These are phyloP conservation scores for Cajanus cajan DNA, from an alignment of 306 rosid genomes.

Conservation along the genomic window DNA sequence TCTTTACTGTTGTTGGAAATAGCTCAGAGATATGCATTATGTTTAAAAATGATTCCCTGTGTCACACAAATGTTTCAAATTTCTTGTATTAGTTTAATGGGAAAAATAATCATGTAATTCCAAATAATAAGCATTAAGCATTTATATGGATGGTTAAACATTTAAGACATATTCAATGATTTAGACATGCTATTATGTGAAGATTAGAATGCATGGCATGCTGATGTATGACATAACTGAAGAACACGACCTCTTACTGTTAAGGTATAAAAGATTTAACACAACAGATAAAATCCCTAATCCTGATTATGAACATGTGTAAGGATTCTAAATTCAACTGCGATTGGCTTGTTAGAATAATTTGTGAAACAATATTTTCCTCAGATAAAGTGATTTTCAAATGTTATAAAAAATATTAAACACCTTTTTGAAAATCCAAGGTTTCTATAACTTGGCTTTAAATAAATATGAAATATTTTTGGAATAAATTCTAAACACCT, in stretches of 20 bases:
- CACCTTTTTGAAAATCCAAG: neutral
- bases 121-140: neutral
- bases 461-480: neutral
- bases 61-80: constrained; percentile 21
- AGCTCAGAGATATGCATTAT: neutral
- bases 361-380: neutral
- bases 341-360: neutral
- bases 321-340: neutral
- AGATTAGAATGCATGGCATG: neutral
- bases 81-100: neutral
- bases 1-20: constrained; percentile 21
- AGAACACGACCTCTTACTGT: neutral
- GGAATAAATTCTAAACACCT: neutral
- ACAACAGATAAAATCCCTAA: neutral
- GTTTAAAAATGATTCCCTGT: constrained; percentile 36
- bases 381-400: neutral
- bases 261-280: neutral
- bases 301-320: neutral
- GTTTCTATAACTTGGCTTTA: too few relatives aligned
- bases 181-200: neutral
- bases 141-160: neutral
- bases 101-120: constrained; percentile 2
- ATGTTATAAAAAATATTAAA: neutral
- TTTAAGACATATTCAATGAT: constrained; percentile 5
- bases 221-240: neutral